These are phyloP conservation scores for Talaromyces nanjingensis DNA, from an alignment of 495 filamentous ascomycete genomes.

Conservation along the genomic window DNA sequence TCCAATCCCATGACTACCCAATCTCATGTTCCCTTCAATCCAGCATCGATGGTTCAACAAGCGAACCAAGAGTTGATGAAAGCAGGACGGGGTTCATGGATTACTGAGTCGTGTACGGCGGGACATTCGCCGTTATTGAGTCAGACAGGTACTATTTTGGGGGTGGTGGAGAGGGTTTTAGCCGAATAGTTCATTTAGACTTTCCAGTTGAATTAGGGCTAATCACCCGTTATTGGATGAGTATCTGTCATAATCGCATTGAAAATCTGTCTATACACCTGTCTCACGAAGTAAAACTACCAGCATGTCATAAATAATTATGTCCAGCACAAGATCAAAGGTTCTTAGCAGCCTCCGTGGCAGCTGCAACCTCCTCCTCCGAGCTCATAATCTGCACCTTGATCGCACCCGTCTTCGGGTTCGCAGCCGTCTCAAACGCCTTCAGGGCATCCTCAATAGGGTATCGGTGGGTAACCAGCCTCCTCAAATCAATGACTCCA, in stretches of 20 bases:
- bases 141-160: too few relatives aligned
- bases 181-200: background rate
- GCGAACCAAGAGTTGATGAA: too few relatives aligned
- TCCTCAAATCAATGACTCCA: slow-evolving; percentile 70
- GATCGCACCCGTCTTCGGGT: slow-evolving; percentile 88
- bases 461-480: slow-evolving; percentile 83
- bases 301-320: background rate
- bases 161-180: too few relatives aligned
- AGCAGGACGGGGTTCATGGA: too few relatives aligned
- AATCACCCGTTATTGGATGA: background rate
- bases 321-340: background rate
- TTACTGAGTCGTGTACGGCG: too few relatives aligned
- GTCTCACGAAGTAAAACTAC: background rate
- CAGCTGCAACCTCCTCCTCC: slow-evolving; percentile 31
- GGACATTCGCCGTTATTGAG: too few relatives aligned
- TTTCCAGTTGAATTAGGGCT: background rate
- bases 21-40: too few relatives aligned
- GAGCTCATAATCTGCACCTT: slow-evolving; percentile 79
- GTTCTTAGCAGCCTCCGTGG: background rate
- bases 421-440: slow-evolving; percentile 79
- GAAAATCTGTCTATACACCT: background rate
- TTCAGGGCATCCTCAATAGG: slow-evolving; percentile 76
- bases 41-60: background rate
- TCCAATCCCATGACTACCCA: too few relatives aligned
- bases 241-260: background rate